Percentiles rank a stretch among this genome's conserved stretches.
Conservation (phyloP, 139 green algal genomes). For the Chlorella sp. region DNA sequence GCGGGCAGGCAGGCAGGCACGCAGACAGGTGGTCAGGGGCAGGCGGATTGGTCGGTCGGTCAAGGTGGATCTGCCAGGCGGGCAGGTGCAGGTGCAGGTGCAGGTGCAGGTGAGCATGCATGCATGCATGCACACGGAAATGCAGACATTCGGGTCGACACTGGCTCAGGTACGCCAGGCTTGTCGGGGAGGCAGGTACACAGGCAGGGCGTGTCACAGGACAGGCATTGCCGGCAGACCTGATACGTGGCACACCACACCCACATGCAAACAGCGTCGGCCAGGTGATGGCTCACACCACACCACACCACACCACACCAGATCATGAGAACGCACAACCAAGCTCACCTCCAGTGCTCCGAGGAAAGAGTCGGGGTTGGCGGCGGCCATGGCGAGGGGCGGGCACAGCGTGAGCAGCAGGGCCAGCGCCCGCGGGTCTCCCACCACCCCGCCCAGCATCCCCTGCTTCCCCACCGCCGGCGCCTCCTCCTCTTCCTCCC, state of each 20-base stretch:
- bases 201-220: background rate
- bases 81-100: too few relatives aligned
- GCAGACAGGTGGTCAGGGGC: too few relatives aligned
- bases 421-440: slow-evolving; percentile 13
- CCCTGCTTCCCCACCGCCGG: background rate
- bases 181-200: background rate
- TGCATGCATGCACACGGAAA: background rate
- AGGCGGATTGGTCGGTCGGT: too few relatives aligned
- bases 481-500: background rate
- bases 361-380: slow-evolving; percentile 67
- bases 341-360: slow-evolving; percentile 25
- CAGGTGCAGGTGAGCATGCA: too few relatives aligned
- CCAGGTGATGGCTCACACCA: background rate
- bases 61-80: too few relatives aligned
- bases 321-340: background rate
- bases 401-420: slow-evolving; percentile 45
- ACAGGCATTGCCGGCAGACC: background rate
- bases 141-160: background rate
- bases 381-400: slow-evolving; percentile 52
- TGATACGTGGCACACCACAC: too few relatives aligned
- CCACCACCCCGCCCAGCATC: background rate
- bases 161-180: background rate
- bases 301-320: background rate
- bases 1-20: background rate
- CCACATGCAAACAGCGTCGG: background rate